Evolutionary conservation across 208 protist species (phyloP).

Genomic region (Leishmania martiniquensis): DNA sequence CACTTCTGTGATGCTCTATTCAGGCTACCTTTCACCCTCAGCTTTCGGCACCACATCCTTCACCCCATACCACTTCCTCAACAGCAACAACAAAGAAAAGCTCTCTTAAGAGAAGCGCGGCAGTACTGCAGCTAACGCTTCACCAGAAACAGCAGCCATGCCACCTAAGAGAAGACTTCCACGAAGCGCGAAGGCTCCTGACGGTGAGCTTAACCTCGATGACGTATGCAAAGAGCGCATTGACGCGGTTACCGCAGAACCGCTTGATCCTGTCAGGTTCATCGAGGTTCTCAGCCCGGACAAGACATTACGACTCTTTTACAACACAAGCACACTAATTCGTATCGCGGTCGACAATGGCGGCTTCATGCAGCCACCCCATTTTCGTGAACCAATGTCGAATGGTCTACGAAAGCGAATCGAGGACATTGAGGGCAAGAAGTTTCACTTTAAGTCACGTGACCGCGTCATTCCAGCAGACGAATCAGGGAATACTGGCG

Average conservation of each 20-base stretch:
- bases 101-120: background rate
- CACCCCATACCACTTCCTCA: background rate
- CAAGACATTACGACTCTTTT: conserved; percentile 70
- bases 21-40: background rate
- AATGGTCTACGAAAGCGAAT: conserved; percentile 39
- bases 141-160: conserved; percentile 12
- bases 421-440: conserved; percentile 69
- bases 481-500: conserved; percentile 13
- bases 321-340: conserved; percentile 89
- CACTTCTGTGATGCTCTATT: background rate
- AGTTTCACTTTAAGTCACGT: conserved; percentile 61
- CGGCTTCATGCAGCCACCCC: conserved; percentile 86
- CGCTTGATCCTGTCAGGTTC: conserved; percentile 49
- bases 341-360: conserved; percentile 80
- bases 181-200: conserved; percentile 20
- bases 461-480: conserved; percentile 31
- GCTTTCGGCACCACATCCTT: background rate
- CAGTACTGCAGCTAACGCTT: background rate
- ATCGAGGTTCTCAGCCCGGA: conserved; percentile 83
- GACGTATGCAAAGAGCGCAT: conserved; percentile 66
- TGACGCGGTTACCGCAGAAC: conserved; percentile 82
- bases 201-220: conserved; percentile 52
- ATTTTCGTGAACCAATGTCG: conserved; percentile 86
- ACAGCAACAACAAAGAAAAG: background rate
- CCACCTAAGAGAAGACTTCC: conserved; percentile 47